These are phyloP conservation scores for Thermoascus crustaceus DNA, from an alignment of 2,329 filamentous ascomycete species.

Conservation along the genomic window DNA sequence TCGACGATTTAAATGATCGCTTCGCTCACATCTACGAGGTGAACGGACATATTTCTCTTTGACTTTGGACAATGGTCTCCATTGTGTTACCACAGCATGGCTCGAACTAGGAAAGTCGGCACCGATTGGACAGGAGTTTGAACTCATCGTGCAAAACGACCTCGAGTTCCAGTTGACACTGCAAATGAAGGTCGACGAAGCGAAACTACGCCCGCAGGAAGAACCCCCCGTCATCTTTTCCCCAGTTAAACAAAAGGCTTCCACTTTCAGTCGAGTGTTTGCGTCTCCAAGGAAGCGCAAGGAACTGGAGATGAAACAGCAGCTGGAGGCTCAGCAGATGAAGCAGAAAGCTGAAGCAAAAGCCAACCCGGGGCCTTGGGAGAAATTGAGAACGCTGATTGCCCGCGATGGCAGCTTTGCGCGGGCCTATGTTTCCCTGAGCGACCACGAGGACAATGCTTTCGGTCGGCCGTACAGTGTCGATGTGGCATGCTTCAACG, in stretches of 20 bases:
- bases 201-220: conserved; percentile 48
- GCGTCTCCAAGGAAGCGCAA: conserved; percentile 95
- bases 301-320: conserved; percentile 77
- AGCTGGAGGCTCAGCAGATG: conserved; percentile 74
- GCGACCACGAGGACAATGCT: conserved; percentile 80
- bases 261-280: conserved; percentile 84
- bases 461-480: conserved; percentile 82
- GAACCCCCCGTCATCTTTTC: conserved; percentile 32
- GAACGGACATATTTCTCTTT: conserved; percentile 92
- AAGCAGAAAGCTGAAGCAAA: conserved; percentile 53
- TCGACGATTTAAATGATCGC: background rate
- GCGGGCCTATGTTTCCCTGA: conserved; percentile 85
- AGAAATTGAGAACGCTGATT: conserved; percentile 76
- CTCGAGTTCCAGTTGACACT: conserved; percentile 98
- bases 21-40: conserved; percentile 43
- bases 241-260: conserved; percentile 68
- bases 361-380: conserved; percentile 57
- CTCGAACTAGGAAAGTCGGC: conserved; percentile 85
- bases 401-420: conserved; percentile 91
- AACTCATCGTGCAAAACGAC: conserved; percentile 92
- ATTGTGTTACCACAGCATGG: conserved; percentile 96
- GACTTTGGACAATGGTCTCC: conserved; percentile 94
- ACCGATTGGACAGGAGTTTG: conserved; percentile 95
- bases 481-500: conserved; percentile 93
- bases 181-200: conserved; percentile 87